These are phyloP conservation scores for Manihot esculenta DNA, from an alignment of 441 rosid species.

Conservation along the genomic window DNA sequence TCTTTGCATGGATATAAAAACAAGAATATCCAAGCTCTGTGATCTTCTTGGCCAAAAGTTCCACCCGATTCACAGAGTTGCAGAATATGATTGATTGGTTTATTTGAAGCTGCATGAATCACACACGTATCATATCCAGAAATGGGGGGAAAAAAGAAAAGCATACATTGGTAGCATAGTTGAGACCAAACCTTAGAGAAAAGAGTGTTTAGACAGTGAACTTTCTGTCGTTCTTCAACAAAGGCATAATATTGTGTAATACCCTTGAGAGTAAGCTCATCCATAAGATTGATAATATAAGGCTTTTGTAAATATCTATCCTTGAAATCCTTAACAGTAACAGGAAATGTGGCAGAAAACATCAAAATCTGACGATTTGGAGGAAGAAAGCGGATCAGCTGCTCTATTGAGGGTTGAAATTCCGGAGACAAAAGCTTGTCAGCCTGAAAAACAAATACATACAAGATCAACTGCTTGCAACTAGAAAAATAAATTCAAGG, in stretches of 20 bases:
- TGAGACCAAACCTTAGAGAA: slow-evolving; percentile 80
- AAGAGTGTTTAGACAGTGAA: slow-evolving; percentile 93
- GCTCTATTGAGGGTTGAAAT: slow-evolving; percentile 94
- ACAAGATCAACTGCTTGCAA: slow-evolving; percentile 29
- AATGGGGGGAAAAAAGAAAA: neutral
- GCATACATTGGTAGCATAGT: slow-evolving; percentile 9
- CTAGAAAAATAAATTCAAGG: neutral
- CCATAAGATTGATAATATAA: slow-evolving; percentile 94
- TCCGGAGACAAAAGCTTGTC: slow-evolving; percentile 98
- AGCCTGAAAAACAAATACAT: slow-evolving; percentile 54
- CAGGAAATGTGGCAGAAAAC: slow-evolving; percentile 98
- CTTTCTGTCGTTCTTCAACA: slow-evolving; percentile 99
- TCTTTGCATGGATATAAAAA: slow-evolving; percentile 97
- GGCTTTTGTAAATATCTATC: slow-evolving; percentile 82
- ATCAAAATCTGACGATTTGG: slow-evolving; percentile 79
- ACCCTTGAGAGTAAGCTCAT: slow-evolving; percentile 98
- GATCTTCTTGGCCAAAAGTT: slow-evolving; percentile 94
- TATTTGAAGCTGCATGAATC: slow-evolving; percentile 82
- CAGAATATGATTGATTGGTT: slow-evolving; percentile 98
- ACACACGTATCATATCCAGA: slow-evolving; percentile 14
- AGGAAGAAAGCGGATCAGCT: slow-evolving; percentile 83
- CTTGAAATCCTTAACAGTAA: slow-evolving; percentile 93
- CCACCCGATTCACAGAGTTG: slow-evolving; percentile 98
- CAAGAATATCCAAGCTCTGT: slow-evolving; percentile 99
- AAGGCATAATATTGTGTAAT: slow-evolving; percentile 95